Evolutionary conservation across 2,329 filamentous ascomycete genomes (phyloP).

Genomic region (Ceratocystis albifundus): DNA sequence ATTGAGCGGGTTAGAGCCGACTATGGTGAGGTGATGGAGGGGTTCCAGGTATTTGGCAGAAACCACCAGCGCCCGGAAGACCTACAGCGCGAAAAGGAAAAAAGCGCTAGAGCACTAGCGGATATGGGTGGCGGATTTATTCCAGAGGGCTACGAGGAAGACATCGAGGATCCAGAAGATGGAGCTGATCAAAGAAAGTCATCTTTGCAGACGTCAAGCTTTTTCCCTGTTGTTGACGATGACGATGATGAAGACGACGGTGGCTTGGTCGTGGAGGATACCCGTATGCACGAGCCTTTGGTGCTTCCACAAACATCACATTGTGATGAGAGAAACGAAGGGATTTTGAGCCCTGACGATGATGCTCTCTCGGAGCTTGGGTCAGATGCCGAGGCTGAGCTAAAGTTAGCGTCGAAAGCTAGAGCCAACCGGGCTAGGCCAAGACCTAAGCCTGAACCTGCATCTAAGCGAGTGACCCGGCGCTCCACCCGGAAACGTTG

Average conservation of each 20-base stretch:
- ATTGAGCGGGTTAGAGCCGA: conserved; percentile 63
- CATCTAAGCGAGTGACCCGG: not conserved
- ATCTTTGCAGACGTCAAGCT: conserved; percentile 33
- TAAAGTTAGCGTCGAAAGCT: not conserved
- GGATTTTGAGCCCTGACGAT: not conserved
- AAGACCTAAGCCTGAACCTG: not conserved
- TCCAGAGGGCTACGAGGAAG: conserved; percentile 44
- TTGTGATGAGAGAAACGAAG: not conserved
- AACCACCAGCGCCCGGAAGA: conserved; percentile 19
- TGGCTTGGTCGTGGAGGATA: conserved; percentile 22
- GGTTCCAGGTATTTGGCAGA: conserved; percentile 21
- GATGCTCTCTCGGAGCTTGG: not conserved
- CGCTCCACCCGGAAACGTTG: not conserved
- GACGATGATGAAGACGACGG: conserved; percentile 33
- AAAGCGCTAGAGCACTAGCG: conserved; percentile 38
- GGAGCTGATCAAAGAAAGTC: conserved; percentile 21
- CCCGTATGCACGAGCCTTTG: not conserved
- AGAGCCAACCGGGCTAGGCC: not conserved
- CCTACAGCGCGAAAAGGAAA: conserved; percentile 23
- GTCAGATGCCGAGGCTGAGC: not conserved
- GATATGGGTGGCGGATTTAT: conserved; percentile 52
- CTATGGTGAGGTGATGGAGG: conserved; percentile 54
- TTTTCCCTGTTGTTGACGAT: conserved; percentile 39
- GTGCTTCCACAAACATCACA: not conserved
- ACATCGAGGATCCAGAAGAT: conserved; percentile 32